Percentiles rank a stretch among this genome's conserved stretches.
These are phyloP conservation scores for Phaeophleospora eucalypticola DNA, from an alignment of 2,329 filamentous ascomycete species.

Conservation along the genomic window DNA sequence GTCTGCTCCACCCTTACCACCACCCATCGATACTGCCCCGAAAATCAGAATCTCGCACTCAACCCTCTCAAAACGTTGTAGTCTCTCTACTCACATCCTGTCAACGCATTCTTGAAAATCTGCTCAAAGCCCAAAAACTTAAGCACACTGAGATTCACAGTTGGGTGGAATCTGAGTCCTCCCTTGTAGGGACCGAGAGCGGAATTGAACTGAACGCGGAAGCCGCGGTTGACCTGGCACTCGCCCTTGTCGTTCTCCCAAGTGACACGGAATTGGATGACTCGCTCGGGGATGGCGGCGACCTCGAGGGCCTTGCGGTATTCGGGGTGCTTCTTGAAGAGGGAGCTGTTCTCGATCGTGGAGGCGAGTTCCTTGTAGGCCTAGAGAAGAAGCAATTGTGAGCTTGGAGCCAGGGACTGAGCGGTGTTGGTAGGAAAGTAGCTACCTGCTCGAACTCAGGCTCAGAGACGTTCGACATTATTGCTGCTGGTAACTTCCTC, in stretches of 20 bases:
- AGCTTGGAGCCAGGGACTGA: neutral
- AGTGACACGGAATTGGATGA: conserved; percentile 94
- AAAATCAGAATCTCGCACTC: too few relatives aligned
- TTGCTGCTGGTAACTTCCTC: conserved; percentile 5
- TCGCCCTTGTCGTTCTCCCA: conserved; percentile 94
- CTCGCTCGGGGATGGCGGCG: conserved; percentile 83
- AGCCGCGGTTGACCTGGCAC: conserved; percentile 89
- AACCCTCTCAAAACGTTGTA: too few relatives aligned
- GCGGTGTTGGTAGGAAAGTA: neutral
- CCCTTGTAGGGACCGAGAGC: conserved; percentile 98
- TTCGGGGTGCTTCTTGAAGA: conserved; percentile 92
- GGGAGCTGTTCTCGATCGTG: conserved; percentile 86
- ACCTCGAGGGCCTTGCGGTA: conserved; percentile 88
- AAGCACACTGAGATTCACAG: conserved; percentile 71
- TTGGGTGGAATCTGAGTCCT: conserved; percentile 89
- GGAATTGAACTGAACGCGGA: conserved; percentile 97
- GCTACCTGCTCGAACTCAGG: conserved; percentile 90
- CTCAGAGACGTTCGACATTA: conserved; percentile 70
- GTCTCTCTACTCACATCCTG: conserved; percentile 78
- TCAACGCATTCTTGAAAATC: conserved; percentile 99
- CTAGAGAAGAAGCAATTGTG: neutral
- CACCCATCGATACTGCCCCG: conserved; percentile 76
- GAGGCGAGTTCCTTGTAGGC: conserved; percentile 65
- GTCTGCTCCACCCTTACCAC: conserved; percentile 95
- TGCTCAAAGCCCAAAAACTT: conserved; percentile 99